Evolutionary conservation across 306 rosid genomes (phyloP).

Genomic region (Cucurbita maxima): DNA sequence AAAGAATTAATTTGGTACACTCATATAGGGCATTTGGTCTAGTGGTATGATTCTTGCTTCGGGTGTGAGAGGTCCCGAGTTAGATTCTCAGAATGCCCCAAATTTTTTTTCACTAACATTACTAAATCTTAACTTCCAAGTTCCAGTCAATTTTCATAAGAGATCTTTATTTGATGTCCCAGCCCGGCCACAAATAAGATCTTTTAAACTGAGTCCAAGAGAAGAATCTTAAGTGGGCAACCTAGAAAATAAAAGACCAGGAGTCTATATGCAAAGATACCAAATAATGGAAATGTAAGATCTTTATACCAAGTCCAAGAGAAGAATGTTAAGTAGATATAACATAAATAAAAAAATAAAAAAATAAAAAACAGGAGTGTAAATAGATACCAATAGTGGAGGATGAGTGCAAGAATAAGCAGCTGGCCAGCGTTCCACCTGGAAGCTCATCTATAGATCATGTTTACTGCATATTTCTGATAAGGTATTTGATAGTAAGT

Average conservation of each 20-base stretch:
- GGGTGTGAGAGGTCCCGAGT: background rate
- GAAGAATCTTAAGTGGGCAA: background rate
- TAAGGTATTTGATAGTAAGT: background rate
- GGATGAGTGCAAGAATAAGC: background rate
- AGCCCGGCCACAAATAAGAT: background rate
- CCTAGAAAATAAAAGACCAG: background rate
- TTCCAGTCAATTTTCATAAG: background rate
- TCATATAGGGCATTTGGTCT: background rate
- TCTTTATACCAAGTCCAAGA: background rate
- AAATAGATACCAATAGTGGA: background rate
- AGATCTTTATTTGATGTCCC: no score
- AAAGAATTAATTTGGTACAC: no score
- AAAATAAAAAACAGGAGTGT: background rate
- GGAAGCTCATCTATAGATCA: background rate
- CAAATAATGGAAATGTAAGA: background rate
- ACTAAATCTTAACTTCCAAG: no score
- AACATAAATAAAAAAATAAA: background rate
- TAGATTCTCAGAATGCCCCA: background rate
- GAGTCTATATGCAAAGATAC: background rate
- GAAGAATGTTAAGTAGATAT: background rate
- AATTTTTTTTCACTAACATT: no score
- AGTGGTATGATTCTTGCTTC: background rate
- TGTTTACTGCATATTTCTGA: background rate
- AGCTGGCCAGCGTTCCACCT: background rate
- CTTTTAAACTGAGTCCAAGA: background rate